Evolutionary conservation across 2,329 filamentous ascomycete genomes (phyloP).

Genomic region (Cordyceps cicadae): DNA sequence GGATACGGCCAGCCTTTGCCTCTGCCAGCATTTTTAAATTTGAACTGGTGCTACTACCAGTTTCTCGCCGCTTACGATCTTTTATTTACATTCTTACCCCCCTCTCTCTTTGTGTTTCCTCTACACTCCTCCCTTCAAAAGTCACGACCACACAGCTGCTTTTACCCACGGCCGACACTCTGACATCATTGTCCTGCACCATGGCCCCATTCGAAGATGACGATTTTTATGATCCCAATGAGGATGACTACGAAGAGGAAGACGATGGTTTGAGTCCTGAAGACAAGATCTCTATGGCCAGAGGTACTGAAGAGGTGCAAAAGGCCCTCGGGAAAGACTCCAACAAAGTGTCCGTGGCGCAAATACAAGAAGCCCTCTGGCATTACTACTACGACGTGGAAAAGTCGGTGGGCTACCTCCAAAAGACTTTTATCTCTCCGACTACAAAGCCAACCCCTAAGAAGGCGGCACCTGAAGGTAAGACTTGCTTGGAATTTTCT

Average conservation of each 20-base stretch:
- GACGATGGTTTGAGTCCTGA: conserved; percentile 40
- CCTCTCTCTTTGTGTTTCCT: background rate
- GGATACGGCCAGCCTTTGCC: background rate
- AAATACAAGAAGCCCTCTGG: conserved; percentile 88
- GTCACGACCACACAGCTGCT: background rate
- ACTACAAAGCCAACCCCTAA: conserved; percentile 35
- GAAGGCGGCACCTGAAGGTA: conserved; percentile 33
- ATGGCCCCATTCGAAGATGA: conserved; percentile 11
- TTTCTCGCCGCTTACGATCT: background rate
- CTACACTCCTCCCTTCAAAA: background rate
- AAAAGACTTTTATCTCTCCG: conserved; percentile 50
- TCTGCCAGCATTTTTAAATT: background rate
- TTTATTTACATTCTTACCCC: background rate
- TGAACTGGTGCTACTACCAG: background rate
- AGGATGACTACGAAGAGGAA: conserved; percentile 36
- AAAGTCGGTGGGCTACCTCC: conserved; percentile 74
- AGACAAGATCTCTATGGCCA: conserved; percentile 45
- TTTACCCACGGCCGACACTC: background rate
- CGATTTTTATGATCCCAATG: conserved; percentile 12
- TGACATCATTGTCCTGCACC: conserved; percentile 5
- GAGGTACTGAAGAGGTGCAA: conserved; percentile 59
- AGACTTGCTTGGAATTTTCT: conserved; percentile 19
- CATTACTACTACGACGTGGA: conserved; percentile 92
- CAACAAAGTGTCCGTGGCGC: conserved; percentile 46
- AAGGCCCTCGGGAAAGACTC: conserved; percentile 53